Evolutionary conservation across 345 rosid genomes (phyloP).

Genomic region (Durio zibethinus): DNA sequence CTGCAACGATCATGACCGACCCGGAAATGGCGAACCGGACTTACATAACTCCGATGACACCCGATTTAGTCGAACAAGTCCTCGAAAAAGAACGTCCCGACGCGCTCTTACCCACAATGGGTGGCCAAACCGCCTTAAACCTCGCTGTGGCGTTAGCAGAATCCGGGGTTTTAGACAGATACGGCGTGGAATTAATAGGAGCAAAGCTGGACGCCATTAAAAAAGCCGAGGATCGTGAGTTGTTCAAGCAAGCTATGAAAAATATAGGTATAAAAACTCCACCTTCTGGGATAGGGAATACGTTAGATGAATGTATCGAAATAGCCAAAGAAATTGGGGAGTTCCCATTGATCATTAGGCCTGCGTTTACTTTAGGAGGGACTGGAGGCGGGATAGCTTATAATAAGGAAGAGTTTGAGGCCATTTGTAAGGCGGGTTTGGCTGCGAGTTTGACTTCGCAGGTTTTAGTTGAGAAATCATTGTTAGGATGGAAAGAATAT

Average conservation of each 20-base stretch:
- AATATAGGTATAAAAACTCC: slow-evolving; percentile 86
- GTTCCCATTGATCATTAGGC: slow-evolving; percentile 95
- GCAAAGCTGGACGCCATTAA: slow-evolving; percentile 90
- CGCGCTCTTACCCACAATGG: slow-evolving; percentile 91
- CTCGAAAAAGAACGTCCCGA: slow-evolving; percentile 84
- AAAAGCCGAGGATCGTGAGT: slow-evolving; percentile 89
- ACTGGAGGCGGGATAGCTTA: slow-evolving; percentile 97
- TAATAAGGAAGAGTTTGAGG: slow-evolving; percentile 86
- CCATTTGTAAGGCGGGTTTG: slow-evolving; percentile 75
- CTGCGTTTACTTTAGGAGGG: slow-evolving; percentile 94
- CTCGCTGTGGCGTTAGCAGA: slow-evolving; percentile 90
- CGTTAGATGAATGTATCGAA: slow-evolving; percentile 72
- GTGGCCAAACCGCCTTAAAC: slow-evolving; percentile 94
- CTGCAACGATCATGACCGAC: slow-evolving; percentile 98
- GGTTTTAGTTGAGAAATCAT: slow-evolving; percentile 91
- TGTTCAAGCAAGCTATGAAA: slow-evolving; percentile 88
- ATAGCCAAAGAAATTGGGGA: slow-evolving; percentile 78
- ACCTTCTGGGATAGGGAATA: slow-evolving; percentile 84
- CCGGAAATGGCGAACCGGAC: slow-evolving; percentile 89
- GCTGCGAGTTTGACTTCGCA: slow-evolving; percentile 87
- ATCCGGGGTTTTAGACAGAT: slow-evolving; percentile 64
- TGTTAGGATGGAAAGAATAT: slow-evolving; percentile 95
- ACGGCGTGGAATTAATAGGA: slow-evolving; percentile 84
- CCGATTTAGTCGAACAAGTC: slow-evolving; percentile 82
- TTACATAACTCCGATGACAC: slow-evolving; percentile 85